Percentiles rank a stretch among this genome's conserved stretches.
Conservation (phyloP, 1,139 yeast genomes). For the Sugiyamaella xylanicola region DNA sequence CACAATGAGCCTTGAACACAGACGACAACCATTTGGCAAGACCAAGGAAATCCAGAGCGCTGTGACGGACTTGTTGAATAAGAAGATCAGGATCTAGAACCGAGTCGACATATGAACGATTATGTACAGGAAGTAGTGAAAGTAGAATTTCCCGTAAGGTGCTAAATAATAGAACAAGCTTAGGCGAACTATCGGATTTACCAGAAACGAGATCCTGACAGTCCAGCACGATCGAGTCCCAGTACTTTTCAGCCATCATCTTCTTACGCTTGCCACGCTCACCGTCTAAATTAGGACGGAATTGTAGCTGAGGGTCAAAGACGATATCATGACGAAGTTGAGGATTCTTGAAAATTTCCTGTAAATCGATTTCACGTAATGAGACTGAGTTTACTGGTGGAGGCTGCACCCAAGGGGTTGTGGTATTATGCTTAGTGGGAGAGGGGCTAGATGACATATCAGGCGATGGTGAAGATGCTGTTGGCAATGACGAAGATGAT, state of each 20-base stretch:
- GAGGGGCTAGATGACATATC: constrained; percentile 1
- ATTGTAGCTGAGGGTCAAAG: constrained; percentile 90
- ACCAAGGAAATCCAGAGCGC: constrained; percentile 66
- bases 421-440: constrained; percentile 26
- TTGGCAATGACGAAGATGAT: constrained; percentile 13
- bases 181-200: constrained; percentile 35
- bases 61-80: constrained; percentile 71
- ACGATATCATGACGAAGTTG: constrained; percentile 90
- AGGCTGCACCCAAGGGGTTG: constrained; percentile 41
- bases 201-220: constrained; percentile 39
- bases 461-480: not conserved
- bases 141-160: constrained; percentile 77
- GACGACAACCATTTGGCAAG: constrained; percentile 71
- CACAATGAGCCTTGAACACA: constrained; percentile 81
- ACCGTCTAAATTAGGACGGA: constrained; percentile 89
- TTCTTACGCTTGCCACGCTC: constrained; percentile 84
- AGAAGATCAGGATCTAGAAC: constrained; percentile 77
- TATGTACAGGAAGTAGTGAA: constrained; percentile 76
- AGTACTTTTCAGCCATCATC: constrained; percentile 73
- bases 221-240: constrained; percentile 76
- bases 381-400: constrained; percentile 90
- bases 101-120: constrained; percentile 67
- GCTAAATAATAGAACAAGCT: constrained; percentile 67
- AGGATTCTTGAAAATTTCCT: constrained; percentile 87
- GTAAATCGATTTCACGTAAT: constrained; percentile 81